phyloP scores from a whole-genome alignment of 768 basidiomycete genomes.

The Sarcomyxa edulis region DNA sequence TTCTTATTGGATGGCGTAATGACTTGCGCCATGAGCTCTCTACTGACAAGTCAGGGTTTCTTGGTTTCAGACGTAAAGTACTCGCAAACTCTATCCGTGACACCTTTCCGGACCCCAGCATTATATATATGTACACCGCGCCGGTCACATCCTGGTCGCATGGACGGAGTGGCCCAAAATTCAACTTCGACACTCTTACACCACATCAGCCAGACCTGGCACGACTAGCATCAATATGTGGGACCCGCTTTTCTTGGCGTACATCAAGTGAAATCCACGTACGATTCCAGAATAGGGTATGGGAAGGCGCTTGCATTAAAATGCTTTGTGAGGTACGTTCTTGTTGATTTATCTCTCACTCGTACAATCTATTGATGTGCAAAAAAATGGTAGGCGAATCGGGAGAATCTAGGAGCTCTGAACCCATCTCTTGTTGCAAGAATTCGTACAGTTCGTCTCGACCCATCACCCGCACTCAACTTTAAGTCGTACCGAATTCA shows the following conservation, averaged over 20 bases:
- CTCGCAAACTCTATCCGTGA: constrained; percentile 40
- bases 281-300: constrained; percentile 53
- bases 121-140: constrained; percentile 50
- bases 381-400: neutral
- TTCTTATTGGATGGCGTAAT: constrained; percentile 8
- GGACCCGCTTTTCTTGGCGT: constrained; percentile 64
- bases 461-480: neutral
- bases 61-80: constrained; percentile 39
- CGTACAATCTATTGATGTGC: neutral
- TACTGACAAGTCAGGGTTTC: constrained; percentile 18
- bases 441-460: constrained; percentile 1
- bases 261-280: constrained; percentile 49
- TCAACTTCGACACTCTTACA: constrained; percentile 15
- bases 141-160: constrained; percentile 45
- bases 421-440: neutral
- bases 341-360: neutral
- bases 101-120: constrained; percentile 45
- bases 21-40: constrained; percentile 5
- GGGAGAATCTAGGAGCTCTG: neutral
- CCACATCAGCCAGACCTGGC: constrained; percentile 20
- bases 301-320: constrained; percentile 47
- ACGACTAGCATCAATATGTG: constrained; percentile 53
- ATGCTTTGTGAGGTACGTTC: constrained; percentile 22
- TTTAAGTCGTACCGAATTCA: constrained; percentile 1
- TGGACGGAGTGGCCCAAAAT: constrained; percentile 19